phyloP scores from a whole-genome alignment of 2,329 filamentous ascomycete genomes.

The Microdochium trichocladiopsis region DNA sequence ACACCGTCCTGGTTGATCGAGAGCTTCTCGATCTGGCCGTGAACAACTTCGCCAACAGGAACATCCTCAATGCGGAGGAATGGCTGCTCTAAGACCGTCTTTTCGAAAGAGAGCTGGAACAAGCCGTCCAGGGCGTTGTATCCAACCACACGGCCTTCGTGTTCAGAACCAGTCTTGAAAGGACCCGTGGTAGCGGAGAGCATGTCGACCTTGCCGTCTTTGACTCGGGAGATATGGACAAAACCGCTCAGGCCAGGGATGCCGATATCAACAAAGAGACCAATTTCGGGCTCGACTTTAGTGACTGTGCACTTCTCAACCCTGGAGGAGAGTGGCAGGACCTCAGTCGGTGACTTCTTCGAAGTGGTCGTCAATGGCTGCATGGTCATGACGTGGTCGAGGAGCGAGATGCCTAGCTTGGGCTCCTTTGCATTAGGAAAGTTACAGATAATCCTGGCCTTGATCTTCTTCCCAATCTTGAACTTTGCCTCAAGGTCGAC shows the following conservation, averaged over 20 bases:
- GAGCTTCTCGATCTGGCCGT: conserved; percentile 78
- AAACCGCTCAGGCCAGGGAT: conserved; percentile 69
- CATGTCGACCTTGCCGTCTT: conserved; percentile 82
- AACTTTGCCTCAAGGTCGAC: conserved; percentile 69
- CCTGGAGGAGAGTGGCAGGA: conserved; percentile 65
- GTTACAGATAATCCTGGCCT: conserved; percentile 80
- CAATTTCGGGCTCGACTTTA: conserved; percentile 72
- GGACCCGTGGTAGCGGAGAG: conserved; percentile 70
- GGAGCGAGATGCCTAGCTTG: conserved; percentile 80
- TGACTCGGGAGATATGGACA: conserved; percentile 88
- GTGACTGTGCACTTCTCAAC: conserved; percentile 73
- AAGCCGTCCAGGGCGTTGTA: conserved; percentile 84
- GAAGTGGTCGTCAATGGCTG: conserved; percentile 32
- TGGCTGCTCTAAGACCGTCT: conserved; percentile 74
- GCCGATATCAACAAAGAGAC: conserved; percentile 71
- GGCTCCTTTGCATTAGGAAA: conserved; percentile 72
- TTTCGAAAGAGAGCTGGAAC: conserved; percentile 79
- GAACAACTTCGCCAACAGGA: conserved; percentile 70
- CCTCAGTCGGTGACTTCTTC: conserved; percentile 42
- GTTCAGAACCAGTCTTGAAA: conserved; percentile 70
- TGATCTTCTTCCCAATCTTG: conserved; percentile 77
- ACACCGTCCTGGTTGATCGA: conserved; percentile 73
- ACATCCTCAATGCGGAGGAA: conserved; percentile 92
- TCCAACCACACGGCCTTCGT: conserved; percentile 75
- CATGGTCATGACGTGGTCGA: conserved; percentile 75